Evolutionary conservation across 192 early-diverging fungal species (phyloP).

Genomic region (Funneliformis mosseae): DNA sequence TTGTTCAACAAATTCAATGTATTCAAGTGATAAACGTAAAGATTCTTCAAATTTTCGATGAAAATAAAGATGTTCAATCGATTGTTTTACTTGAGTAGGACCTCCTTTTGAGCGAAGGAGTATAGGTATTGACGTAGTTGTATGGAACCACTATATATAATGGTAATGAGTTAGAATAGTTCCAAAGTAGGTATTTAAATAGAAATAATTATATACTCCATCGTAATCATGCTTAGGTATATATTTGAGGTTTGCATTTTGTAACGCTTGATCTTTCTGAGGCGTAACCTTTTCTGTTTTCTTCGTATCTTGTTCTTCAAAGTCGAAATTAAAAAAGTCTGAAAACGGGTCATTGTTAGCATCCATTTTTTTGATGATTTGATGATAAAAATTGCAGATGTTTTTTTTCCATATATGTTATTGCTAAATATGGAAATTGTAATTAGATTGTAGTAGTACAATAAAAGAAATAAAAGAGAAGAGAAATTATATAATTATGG

Average conservation of each 20-base stretch:
- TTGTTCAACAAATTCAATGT: constrained; percentile 12
- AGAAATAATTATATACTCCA: background rate
- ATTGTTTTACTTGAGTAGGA: background rate
- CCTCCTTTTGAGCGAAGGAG: background rate
- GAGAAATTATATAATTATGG: no score
- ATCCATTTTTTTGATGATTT: no score
- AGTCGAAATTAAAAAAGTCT: background rate
- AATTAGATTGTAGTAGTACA: no score
- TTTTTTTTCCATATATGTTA: no score
- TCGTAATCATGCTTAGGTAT: background rate
- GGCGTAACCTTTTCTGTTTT: background rate
- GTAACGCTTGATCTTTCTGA: background rate
- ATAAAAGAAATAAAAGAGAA: no score
- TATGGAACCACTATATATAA: background rate
- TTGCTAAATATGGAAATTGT: no score
- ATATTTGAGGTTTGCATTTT: background rate
- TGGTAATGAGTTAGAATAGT: background rate
- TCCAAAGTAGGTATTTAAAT: background rate
- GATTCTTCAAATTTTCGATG: constrained; percentile 7
- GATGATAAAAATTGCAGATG: no score
- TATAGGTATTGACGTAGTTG: background rate
- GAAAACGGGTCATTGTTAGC: background rate
- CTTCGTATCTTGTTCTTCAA: background rate
- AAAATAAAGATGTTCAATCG: constrained; percentile 22
- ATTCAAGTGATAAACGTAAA: background rate